Evolutionary conservation across 208 protist genomes (phyloP).

Genomic region (Trypanosoma lewisi): DNA sequence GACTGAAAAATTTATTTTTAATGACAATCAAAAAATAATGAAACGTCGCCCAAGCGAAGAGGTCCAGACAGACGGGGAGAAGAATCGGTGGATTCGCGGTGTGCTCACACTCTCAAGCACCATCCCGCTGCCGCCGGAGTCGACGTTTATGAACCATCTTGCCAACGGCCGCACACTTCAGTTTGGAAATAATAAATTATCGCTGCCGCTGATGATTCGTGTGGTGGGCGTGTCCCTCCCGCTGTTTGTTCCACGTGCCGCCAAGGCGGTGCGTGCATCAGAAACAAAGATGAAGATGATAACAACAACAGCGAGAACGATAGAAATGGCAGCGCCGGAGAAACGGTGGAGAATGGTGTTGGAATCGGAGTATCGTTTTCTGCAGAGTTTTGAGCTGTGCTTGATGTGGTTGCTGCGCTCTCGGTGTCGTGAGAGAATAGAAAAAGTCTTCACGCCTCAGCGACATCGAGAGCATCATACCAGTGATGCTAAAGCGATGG

Average conservation of each 20-base stretch:
- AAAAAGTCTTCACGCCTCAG: background rate
- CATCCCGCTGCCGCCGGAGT: constrained; percentile 10
- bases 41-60: background rate
- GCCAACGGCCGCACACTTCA: constrained; percentile 18
- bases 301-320: background rate
- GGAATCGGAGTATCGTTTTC: constrained; percentile 12
- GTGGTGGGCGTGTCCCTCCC: constrained; percentile 24
- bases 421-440: background rate
- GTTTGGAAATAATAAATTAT: background rate
- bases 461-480: background rate
- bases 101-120: constrained; percentile 22
- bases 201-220: constrained; percentile 2
- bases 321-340: background rate
- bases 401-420: constrained; percentile 14
- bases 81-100: constrained; percentile 28
- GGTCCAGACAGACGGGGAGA: background rate
- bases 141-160: constrained; percentile 10
- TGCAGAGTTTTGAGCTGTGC: constrained; percentile 15
- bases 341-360: constrained; percentile 6
- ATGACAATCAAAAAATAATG: background rate
- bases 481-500: background rate
- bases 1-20: constrained; percentile 26
- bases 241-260: constrained; percentile 1
- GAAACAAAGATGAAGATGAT: background rate
- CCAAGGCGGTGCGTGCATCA: background rate